Conservation (phyloP, 163 green algal species). For the Picocystis sp. region DNA sequence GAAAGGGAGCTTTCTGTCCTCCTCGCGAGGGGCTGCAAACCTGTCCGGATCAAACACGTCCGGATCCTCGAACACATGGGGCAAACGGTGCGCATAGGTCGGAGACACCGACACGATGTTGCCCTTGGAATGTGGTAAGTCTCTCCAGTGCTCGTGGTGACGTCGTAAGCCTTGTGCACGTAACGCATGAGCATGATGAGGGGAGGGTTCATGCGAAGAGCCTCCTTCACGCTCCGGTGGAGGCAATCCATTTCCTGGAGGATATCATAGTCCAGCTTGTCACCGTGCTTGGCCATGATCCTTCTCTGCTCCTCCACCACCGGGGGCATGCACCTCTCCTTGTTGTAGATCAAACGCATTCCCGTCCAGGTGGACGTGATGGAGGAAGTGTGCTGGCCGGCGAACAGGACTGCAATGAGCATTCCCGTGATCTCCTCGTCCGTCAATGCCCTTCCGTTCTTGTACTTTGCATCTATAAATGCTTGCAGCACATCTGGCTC, state of each 20-base stretch:
- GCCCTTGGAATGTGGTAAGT: constrained; percentile 54
- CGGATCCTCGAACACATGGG: constrained; percentile 54
- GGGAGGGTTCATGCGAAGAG: constrained; percentile 84
- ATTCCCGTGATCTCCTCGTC: constrained; percentile 91
- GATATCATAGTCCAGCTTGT: constrained; percentile 61
- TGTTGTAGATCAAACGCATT: constrained; percentile 48
- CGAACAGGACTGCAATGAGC: constrained; percentile 95
- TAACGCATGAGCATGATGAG: constrained; percentile 89
- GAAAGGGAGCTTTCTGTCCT: constrained; percentile 75
- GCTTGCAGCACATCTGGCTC: constrained; percentile 88
- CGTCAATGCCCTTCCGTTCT: constrained; percentile 36
- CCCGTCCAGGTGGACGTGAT: constrained; percentile 89
- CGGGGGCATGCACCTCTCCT: constrained; percentile 18
- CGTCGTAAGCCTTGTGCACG: constrained; percentile 60
- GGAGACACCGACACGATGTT: constrained; percentile 70
- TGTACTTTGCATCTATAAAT: constrained; percentile 79
- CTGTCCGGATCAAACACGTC: constrained; percentile 67
- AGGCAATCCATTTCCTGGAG: constrained; percentile 72
- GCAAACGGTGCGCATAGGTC: constrained; percentile 64
- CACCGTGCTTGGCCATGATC: constrained; percentile 53
- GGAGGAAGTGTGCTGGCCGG: constrained; percentile 79
- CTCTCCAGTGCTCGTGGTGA: constrained; percentile 52
- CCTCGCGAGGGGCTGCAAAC: constrained; percentile 52
- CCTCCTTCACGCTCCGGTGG: constrained; percentile 56
- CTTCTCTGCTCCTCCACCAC: constrained; percentile 65